These are phyloP conservation scores for Volvox africanus DNA, from an alignment of 139 green algal genomes.

Conservation along the genomic window DNA sequence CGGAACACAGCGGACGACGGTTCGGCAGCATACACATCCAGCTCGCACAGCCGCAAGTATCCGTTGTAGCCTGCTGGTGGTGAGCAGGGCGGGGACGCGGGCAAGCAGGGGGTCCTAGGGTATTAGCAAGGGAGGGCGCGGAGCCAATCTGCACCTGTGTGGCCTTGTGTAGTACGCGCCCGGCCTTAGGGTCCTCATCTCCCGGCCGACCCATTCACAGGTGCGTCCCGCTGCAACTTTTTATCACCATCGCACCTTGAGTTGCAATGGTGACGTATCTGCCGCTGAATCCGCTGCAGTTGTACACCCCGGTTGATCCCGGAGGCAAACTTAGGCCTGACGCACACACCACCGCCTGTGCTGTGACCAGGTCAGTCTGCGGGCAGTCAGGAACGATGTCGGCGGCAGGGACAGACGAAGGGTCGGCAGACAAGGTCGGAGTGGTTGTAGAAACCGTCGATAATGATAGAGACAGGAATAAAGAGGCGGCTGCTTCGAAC, in stretches of 20 bases:
- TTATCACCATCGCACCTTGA: not conserved
- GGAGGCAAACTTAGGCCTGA: not conserved
- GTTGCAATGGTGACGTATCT: conserved; percentile 4
- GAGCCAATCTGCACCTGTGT: too few relatives aligned
- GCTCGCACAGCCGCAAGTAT: conserved; percentile 33
- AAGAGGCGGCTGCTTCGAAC: too few relatives aligned
- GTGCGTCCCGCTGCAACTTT: not conserved
- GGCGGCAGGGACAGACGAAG: too few relatives aligned
- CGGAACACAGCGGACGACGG: not conserved
- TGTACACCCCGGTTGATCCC: not conserved
- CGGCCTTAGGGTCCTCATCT: too few relatives aligned
- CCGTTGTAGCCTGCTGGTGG: not conserved
- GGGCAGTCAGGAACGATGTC: too few relatives aligned
- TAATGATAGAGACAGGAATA: too few relatives aligned
- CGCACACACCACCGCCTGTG: not conserved
- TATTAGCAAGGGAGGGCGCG: too few relatives aligned
- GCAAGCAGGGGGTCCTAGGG: too few relatives aligned
- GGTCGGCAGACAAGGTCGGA: too few relatives aligned
- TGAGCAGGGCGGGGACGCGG: too few relatives aligned
- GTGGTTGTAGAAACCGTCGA: too few relatives aligned
- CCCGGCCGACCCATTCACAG: not conserved
- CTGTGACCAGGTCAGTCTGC: not conserved
- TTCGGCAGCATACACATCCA: conserved; percentile 15
- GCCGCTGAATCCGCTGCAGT: not conserved
- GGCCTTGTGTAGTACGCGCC: too few relatives aligned